Conservation (phyloP, 345 rosid genomes). For the Psidium friedrichsthalianum region DNA sequence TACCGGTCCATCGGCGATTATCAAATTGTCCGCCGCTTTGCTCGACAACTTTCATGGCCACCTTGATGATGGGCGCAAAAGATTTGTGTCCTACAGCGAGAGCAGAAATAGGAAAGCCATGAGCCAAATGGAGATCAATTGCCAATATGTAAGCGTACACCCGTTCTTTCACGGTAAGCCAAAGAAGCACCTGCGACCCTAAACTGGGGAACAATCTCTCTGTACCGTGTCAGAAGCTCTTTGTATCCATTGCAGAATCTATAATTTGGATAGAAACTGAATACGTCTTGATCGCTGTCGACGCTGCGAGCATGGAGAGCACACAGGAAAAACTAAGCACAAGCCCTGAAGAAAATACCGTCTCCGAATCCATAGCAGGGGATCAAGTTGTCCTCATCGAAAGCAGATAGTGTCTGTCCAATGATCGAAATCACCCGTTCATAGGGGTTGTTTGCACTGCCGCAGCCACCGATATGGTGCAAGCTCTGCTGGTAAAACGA, state of each 20-base stretch:
- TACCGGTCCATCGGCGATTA: constrained; percentile 45
- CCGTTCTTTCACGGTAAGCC: not conserved
- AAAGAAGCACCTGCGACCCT: constrained; percentile 55
- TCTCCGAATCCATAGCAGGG: too few relatives aligned
- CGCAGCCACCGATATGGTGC: too few relatives aligned
- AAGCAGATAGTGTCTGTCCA: not conserved
- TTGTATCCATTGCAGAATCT: constrained; percentile 74
- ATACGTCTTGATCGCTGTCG: constrained; percentile 88
- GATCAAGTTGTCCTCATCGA: constrained; percentile 12
- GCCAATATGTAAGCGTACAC: not conserved
- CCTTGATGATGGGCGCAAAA: constrained; percentile 37
- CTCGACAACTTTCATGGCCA: constrained; percentile 38
- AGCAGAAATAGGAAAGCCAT: not conserved
- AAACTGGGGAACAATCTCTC: constrained; percentile 67
- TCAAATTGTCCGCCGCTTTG: constrained; percentile 35
- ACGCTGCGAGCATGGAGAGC: constrained; percentile 28
- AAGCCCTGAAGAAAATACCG: not conserved
- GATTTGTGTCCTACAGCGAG: too few relatives aligned
- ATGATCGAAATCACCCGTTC: too few relatives aligned
- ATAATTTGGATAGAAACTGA: constrained; percentile 63
- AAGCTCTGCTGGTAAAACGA: constrained; percentile 6
- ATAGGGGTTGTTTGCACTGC: too few relatives aligned
- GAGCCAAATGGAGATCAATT: not conserved
- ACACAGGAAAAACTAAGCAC: not conserved
- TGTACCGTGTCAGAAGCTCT: constrained; percentile 68